Evolutionary conservation across 1,284 basidiomycete species (phyloP).

Genomic region (Cutaneotrichosporon dermatis): DNA sequence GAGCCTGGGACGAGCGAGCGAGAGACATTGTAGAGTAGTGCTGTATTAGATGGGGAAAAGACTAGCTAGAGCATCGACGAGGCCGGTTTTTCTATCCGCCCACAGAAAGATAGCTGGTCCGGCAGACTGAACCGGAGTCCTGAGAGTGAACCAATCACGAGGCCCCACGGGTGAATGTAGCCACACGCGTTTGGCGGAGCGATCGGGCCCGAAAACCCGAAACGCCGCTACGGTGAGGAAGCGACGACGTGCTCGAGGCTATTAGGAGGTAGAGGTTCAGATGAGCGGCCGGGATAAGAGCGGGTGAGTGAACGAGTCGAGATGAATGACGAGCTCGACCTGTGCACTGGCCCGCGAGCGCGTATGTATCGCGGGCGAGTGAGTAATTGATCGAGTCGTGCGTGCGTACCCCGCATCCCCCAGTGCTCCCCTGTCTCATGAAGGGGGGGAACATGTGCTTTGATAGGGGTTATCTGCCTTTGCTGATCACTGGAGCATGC

Average conservation of each 20-base stretch:
- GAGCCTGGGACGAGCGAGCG: conserved; percentile 41
- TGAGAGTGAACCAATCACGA: neutral
- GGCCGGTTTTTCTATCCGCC: neutral
- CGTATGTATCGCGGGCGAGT: neutral
- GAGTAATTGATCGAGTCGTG: neutral
- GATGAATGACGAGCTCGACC: neutral
- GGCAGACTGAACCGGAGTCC: neutral
- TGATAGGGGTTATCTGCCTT: no score
- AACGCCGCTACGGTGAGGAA: neutral
- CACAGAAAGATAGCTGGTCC: neutral
- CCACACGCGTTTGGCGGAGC: neutral
- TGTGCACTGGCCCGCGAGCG: neutral
- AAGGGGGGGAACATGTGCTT: no score
- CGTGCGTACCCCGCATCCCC: no score
- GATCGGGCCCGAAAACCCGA: neutral
- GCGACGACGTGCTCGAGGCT: neutral
- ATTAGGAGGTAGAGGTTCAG: neutral
- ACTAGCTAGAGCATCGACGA: neutral
- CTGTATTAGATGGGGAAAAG: conserved; percentile 1
- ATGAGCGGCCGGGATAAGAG: neutral
- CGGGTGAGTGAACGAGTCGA: neutral
- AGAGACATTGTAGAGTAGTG: conserved; percentile 37
- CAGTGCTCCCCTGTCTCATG: no score
- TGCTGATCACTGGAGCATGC: no score
- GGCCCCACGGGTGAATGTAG: neutral